These are phyloP conservation scores for Colletotrichum sublineola DNA, from an alignment of 2,329 filamentous ascomycete species.

Conservation along the genomic window DNA sequence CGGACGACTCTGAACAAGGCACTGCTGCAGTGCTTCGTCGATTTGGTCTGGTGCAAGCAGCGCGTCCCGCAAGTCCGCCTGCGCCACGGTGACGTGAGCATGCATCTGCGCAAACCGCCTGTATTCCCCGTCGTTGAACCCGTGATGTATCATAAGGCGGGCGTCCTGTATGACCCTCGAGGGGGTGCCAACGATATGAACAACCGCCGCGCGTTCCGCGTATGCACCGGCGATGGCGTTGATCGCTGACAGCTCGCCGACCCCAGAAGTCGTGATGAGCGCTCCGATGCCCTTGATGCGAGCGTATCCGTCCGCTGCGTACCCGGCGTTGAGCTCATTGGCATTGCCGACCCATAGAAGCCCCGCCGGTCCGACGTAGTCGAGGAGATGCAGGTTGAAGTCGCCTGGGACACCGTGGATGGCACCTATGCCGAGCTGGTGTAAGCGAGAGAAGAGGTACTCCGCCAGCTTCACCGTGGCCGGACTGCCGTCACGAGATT, in stretches of 20 bases:
- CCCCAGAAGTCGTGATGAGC: slow-evolving; percentile 71
- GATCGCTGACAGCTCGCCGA: slow-evolving; percentile 69
- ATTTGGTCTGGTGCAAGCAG: slow-evolving; percentile 62
- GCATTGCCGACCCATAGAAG: slow-evolving; percentile 64
- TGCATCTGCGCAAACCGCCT: slow-evolving; percentile 64
- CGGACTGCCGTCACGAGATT: not conserved
- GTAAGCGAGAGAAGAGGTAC: slow-evolving; percentile 71
- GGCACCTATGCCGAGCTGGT: slow-evolving; percentile 70
- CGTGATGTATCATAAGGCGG: slow-evolving; percentile 64
- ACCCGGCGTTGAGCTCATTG: slow-evolving; percentile 71
- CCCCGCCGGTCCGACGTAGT: slow-evolving; percentile 53
- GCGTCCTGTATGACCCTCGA: slow-evolving; percentile 57
- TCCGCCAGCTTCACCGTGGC: slow-evolving; percentile 62
- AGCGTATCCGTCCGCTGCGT: slow-evolving; percentile 70
- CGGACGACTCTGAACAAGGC: slow-evolving; percentile 65
- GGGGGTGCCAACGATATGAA: slow-evolving; percentile 71
- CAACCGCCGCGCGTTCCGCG: slow-evolving; percentile 67
- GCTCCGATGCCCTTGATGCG: slow-evolving; percentile 64
- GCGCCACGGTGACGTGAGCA: slow-evolving; percentile 62
- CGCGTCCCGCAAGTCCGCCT: slow-evolving; percentile 61
- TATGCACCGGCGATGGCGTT: slow-evolving; percentile 72
- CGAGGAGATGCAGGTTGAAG: slow-evolving; percentile 55
- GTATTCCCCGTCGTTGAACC: slow-evolving; percentile 66
- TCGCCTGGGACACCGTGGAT: slow-evolving; percentile 65
- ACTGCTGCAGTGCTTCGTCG: slow-evolving; percentile 63